A percentile compares a stretch with the other conserved stretches of the same genome.
phyloP scores from a whole-genome alignment of 148 eudicot genomes.

The Fagopyrum tataricum region DNA sequence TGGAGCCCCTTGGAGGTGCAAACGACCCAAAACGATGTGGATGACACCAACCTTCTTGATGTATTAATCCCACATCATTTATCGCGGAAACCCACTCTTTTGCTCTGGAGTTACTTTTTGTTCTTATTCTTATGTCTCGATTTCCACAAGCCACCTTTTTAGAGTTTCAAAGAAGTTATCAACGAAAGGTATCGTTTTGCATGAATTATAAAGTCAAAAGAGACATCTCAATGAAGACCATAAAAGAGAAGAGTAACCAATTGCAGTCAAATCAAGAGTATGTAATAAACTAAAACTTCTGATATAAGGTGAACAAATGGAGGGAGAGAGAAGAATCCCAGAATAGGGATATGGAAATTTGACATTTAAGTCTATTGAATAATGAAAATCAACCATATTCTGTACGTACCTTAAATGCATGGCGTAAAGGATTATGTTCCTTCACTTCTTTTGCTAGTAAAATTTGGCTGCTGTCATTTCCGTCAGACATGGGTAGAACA shows the following conservation, averaged over 20 bases:
- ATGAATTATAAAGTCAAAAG: too few relatives aligned
- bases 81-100: slow-evolving; percentile 91
- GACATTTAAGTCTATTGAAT: not conserved
- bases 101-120: slow-evolving; percentile 57
- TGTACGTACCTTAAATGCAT: slow-evolving; percentile 67
- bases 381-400: not conserved
- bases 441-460: slow-evolving; percentile 83
- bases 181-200: not conserved
- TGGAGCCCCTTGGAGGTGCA: slow-evolving; percentile 92
- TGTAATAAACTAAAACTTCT: too few relatives aligned
- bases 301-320: too few relatives aligned
- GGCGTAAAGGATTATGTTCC: slow-evolving; percentile 85
- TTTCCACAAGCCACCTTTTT: slow-evolving; percentile 83
- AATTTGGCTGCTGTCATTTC: slow-evolving; percentile 70
- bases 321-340: not conserved
- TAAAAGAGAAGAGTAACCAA: too few relatives aligned
- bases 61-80: slow-evolving; percentile 88
- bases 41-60: slow-evolving; percentile 96
- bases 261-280: too few relatives aligned
- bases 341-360: not conserved
- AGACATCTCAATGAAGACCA: too few relatives aligned
- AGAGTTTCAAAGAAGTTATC: slow-evolving; percentile 11
- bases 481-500: slow-evolving; percentile 66
- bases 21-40: slow-evolving; percentile 94
- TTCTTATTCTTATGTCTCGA: slow-evolving; percentile 68